Percentiles rank a stretch among this genome's conserved stretches.
phyloP scores from a whole-genome alignment of 2,329 filamentous ascomycete species.

The Aspergillus alliaceus region DNA sequence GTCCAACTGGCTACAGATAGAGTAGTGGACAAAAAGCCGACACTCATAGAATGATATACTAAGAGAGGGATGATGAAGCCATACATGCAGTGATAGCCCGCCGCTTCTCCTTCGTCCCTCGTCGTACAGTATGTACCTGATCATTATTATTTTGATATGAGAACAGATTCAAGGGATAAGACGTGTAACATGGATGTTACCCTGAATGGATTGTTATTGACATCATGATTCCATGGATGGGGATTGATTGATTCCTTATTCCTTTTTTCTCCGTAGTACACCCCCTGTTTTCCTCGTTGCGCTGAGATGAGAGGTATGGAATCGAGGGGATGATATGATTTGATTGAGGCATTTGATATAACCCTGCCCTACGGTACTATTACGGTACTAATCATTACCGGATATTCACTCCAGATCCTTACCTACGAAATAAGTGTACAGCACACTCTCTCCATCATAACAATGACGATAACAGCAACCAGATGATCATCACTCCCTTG shows the following conservation, averaged over 20 bases:
- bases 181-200: not conserved
- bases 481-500: no score
- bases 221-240: not conserved
- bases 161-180: not conserved
- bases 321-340: not conserved
- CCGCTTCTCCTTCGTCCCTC: not conserved
- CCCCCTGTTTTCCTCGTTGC: not conserved
- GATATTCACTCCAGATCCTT: no score
- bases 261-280: not conserved
- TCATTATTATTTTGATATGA: not conserved
- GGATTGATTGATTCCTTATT: no score
- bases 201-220: not conserved
- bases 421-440: no score
- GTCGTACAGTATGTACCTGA: not conserved
- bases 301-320: no score
- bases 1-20: not conserved
- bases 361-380: no score
- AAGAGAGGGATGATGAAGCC: not conserved
- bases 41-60: no score
- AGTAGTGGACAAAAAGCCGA: no score
- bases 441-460: no score
- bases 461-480: no score
- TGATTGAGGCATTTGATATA: no score
- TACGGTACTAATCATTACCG: no score
- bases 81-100: not conserved